These are phyloP conservation scores for Pichia sp. DNA, from an alignment of 1,139 yeast genomes.

Conservation along the genomic window DNA sequence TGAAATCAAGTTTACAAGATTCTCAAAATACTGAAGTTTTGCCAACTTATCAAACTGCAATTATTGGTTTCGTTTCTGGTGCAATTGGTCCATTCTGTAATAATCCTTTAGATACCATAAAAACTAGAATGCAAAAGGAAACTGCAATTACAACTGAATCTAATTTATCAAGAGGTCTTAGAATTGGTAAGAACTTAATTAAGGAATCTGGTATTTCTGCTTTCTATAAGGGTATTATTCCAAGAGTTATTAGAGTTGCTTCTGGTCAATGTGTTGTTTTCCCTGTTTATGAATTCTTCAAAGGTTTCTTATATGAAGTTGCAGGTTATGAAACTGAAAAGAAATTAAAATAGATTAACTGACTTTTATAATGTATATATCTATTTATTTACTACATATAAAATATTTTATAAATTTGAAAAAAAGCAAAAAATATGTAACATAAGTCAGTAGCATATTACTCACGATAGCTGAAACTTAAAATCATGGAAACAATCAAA, in stretches of 20 bases:
- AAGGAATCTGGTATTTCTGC: constrained; percentile 87
- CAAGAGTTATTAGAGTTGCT: constrained; percentile 98
- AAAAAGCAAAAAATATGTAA: background rate
- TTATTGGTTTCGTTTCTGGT: constrained; percentile 87
- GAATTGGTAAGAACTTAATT: constrained; percentile 75
- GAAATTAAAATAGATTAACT: constrained; percentile 16
- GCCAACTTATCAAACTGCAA: constrained; percentile 92
- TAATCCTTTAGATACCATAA: constrained; percentile 96
- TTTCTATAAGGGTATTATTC: constrained; percentile 93
- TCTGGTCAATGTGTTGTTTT: constrained; percentile 99
- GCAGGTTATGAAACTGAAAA: constrained; percentile 30
- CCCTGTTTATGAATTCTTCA: constrained; percentile 89
- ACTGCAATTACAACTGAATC: constrained; percentile 61
- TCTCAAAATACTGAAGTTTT: constrained; percentile 59
- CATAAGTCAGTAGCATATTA: background rate
- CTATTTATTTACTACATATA: background rate
- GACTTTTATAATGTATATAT: background rate
- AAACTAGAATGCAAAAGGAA: constrained; percentile 93
- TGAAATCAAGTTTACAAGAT: constrained; percentile 64
- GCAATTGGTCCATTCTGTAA: constrained; percentile 97
- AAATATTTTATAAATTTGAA: background rate
- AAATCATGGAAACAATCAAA: too few species aligned
- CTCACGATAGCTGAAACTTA: too few species aligned
- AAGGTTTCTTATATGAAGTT: constrained; percentile 53
- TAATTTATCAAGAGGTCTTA: constrained; percentile 66